A percentile compares a stretch with the other conserved stretches of the same genome.
phyloP scores from a whole-genome alignment of 2,329 filamentous ascomycete genomes.

The Cordyceps cicadae region DNA sequence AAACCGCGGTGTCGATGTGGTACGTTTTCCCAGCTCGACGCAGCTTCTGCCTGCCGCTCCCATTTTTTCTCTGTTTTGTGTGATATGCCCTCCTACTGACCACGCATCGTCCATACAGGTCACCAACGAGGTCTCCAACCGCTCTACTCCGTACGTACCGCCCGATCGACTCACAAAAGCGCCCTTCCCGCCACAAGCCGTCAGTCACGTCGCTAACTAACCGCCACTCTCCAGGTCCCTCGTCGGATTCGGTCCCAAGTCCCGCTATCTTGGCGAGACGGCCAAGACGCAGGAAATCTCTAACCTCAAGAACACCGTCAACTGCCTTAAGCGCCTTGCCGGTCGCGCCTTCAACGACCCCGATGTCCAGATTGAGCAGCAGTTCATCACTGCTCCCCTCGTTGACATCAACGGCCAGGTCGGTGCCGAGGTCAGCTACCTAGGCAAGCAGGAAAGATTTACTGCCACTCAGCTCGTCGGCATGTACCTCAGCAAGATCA shows the following conservation, averaged over 20 bases:
- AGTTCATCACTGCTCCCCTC: slow-evolving; percentile 77
- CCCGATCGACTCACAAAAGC: not conserved
- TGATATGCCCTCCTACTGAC: not conserved
- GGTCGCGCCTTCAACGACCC: slow-evolving; percentile 82
- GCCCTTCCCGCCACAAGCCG: not conserved
- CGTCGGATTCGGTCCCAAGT: slow-evolving; percentile 90
- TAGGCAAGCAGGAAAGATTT: slow-evolving; percentile 93
- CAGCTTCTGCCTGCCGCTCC: not conserved
- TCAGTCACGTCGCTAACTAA: slow-evolving; percentile 5
- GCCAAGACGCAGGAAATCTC: slow-evolving; percentile 99
- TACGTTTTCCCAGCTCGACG: slow-evolving; percentile 51
- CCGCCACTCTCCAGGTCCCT: slow-evolving; percentile 56
- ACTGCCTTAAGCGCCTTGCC: slow-evolving; percentile 83
- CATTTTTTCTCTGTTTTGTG: not conserved
- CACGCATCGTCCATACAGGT: slow-evolving; percentile 49
- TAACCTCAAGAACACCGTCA: slow-evolving; percentile 98
- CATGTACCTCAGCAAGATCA: slow-evolving; percentile 95
- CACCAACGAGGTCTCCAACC: slow-evolving; percentile 98
- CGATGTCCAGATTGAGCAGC: slow-evolving; percentile 86
- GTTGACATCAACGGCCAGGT: slow-evolving; percentile 91
- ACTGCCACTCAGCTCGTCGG: slow-evolving; percentile 86
- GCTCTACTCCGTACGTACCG: slow-evolving; percentile 81
- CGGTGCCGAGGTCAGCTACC: slow-evolving; percentile 85
- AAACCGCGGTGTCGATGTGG: slow-evolving; percentile 98
- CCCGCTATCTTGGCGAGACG: slow-evolving; percentile 85